A percentile compares a stretch with the other conserved stretches of the same genome.
These are phyloP conservation scores for Acephala macrosclerotiorum DNA, from an alignment of 2,329 filamentous ascomycete genomes.

Conservation along the genomic window DNA sequence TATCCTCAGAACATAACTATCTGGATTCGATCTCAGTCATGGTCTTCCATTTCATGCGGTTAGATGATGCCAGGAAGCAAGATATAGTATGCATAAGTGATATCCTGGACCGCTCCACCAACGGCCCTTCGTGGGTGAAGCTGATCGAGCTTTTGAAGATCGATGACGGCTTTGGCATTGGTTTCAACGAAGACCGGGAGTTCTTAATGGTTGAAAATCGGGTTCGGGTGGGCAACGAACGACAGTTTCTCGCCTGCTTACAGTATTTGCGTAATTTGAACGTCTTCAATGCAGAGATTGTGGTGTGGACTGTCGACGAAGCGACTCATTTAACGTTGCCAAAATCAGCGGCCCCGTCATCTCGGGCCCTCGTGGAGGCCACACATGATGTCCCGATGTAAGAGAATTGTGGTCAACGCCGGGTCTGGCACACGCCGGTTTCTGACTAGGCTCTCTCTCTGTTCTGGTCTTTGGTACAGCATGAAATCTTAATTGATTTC, in stretches of 20 bases:
- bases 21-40: conserved; percentile 19
- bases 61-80: conserved; percentile 19
- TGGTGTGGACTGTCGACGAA: conserved; percentile 18
- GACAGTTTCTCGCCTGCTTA: conserved; percentile 31
- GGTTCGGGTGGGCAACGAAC: conserved; percentile 27
- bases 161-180: conserved; percentile 25
- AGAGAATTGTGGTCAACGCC: no score
- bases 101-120: conserved; percentile 25
- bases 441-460: no score
- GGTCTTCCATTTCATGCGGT: conserved; percentile 27
- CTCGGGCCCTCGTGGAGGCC: no score
- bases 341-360: not conserved
- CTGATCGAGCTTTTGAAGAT: conserved; percentile 23
- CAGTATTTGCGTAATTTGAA: conserved; percentile 27
- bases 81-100: conserved; percentile 27
- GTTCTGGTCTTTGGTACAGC: no score
- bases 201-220: conserved; percentile 25
- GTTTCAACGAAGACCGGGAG: conserved; percentile 19
- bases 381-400: no score
- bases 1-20: not conserved
- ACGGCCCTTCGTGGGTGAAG: conserved; percentile 27
- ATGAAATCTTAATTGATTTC: no score
- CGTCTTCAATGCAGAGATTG: conserved; percentile 21
- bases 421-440: no score
- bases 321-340: not conserved